phyloP scores from a whole-genome alignment of 1,284 basidiomycete genomes.

The Bjerkandera adusta region DNA sequence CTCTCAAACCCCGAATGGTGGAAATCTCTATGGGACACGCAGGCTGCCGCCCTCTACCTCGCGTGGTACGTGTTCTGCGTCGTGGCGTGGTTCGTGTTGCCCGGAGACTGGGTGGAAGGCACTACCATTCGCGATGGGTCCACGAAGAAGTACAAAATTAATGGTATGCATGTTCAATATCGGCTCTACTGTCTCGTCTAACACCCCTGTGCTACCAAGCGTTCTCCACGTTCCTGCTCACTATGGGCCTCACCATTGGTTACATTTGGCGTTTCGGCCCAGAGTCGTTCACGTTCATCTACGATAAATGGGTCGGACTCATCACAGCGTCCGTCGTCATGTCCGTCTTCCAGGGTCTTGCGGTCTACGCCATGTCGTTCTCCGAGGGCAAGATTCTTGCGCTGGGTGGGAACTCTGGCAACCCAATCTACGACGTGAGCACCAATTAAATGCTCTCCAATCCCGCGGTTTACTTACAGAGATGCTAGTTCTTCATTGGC shows the following conservation, averaged over 20 bases:
- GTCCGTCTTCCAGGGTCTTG: conserved; percentile 73
- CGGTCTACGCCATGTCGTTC: conserved; percentile 78
- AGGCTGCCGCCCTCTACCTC: conserved; percentile 76
- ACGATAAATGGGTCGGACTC: conserved; percentile 92
- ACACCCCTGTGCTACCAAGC: conserved; percentile 45
- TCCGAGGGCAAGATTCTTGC: conserved; percentile 72
- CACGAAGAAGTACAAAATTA: conserved; percentile 89
- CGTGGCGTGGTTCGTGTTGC: conserved; percentile 80
- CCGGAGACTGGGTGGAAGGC: conserved; percentile 86
- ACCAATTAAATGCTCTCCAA: not conserved
- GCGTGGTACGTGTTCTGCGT: conserved; percentile 92
- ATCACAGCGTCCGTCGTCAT: conserved; percentile 83
- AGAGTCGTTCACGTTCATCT: conserved; percentile 83
- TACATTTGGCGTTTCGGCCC: conserved; percentile 75
- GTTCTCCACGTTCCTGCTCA: conserved; percentile 82
- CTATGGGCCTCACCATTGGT: conserved; percentile 69
- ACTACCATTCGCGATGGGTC: conserved; percentile 76
- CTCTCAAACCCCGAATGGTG: conserved; percentile 61
- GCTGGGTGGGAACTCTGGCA: conserved; percentile 89
- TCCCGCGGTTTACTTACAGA: not conserved
- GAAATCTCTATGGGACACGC: conserved; percentile 76
- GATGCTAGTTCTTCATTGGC: conserved; percentile 90
- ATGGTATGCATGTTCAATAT: conserved; percentile 56
- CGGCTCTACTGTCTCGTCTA: not conserved
- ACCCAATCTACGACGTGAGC: conserved; percentile 84